Conservation (phyloP, 768 basidiomycete genomes). For the Leccinum olivaceopallidum region DNA sequence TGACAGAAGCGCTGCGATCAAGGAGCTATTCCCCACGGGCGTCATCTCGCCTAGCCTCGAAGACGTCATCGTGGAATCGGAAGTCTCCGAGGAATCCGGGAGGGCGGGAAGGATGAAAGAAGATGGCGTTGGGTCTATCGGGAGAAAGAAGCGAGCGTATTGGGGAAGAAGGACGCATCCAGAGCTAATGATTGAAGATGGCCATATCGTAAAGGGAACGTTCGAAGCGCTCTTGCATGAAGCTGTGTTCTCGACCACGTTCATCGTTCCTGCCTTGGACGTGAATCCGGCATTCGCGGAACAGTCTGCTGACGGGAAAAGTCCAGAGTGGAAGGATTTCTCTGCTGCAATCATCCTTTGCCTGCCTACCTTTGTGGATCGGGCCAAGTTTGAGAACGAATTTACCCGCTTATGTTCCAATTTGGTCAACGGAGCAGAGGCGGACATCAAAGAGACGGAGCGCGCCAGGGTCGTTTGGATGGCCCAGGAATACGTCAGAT, state of each 20-base stretch:
- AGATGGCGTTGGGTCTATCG: conserved; percentile 28
- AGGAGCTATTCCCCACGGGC: conserved; percentile 71
- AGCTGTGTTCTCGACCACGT: conserved; percentile 75
- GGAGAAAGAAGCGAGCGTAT: conserved; percentile 65
- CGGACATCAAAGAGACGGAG: conserved; percentile 37
- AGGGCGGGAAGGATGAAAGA: conserved; percentile 36
- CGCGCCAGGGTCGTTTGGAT: conserved; percentile 61
- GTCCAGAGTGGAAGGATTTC: conserved; percentile 59
- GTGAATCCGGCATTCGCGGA: conserved; percentile 17
- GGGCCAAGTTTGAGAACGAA: conserved; percentile 65
- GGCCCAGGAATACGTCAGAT: conserved; percentile 61
- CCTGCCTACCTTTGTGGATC: conserved; percentile 57
- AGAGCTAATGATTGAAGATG: conserved; percentile 49
- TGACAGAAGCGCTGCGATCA: conserved; percentile 63
- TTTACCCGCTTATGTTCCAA: conserved; percentile 65
- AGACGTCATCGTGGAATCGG: conserved; percentile 35
- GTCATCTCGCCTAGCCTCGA: conserved; percentile 57
- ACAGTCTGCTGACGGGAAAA: conserved; percentile 21
- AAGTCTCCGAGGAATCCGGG: conserved; percentile 29
- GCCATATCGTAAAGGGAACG: conserved; percentile 59
- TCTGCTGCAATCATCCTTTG: conserved; percentile 60
- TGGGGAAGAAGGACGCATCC: conserved; percentile 81
- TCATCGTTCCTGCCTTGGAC: conserved; percentile 32
- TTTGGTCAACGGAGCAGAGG: conserved; percentile 57
- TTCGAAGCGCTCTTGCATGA: conserved; percentile 84